Base-by-base conservation (phyloP, 2,329 filamentous ascomycete genomes). In the Pseudogymnoascus sp. region DNA sequence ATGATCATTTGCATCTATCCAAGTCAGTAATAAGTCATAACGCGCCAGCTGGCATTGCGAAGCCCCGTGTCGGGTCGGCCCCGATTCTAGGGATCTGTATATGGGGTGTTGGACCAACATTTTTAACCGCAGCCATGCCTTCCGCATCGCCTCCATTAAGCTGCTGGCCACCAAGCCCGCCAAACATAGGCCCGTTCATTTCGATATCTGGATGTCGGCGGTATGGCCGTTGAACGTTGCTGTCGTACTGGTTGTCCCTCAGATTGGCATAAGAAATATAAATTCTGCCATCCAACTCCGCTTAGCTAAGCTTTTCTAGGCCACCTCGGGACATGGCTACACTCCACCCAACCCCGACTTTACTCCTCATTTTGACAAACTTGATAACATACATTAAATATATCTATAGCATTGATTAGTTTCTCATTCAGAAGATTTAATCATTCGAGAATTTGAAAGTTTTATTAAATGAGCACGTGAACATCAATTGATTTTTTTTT, bases 1-100 rank as follows among this genome's bases (percentile, higher is more conserved):
- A 97, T 96, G 1, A 73, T 59, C 31, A 60, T 66, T 71, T 72
- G 70, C 71, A 73, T 73, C 72, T 73, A 40, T 24, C 41, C 11
- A 10, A 61, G 38, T 60, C 35, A 66, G 61, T 46, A 53, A 31
- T 22, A 61, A n/a, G 56, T 19, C 31, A 60, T 60, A 31, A 40
- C 16, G 12, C 8, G 6, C 28, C 19, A 31, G 16, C 22, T 16
- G 60, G n/a, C 60, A 12, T 56, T 28, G 33, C n/a, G 60, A 40
- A 33, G 19, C 59, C 35, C 38, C 16, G 19, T 16, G 46, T 35
- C 31, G 22, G 62, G 43, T 61, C 16, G 31, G 35, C 11, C 33
- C 41, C 37, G 26, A 19, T 60, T 41, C 59, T 26, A 19, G 50
- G 31, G 43, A 46, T 63, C 28, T 11, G 19, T 40, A 41, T 60